These are phyloP conservation scores for Mimosa pudica DNA, from an alignment of 306 rosid genomes.

Conservation along the genomic window DNA sequence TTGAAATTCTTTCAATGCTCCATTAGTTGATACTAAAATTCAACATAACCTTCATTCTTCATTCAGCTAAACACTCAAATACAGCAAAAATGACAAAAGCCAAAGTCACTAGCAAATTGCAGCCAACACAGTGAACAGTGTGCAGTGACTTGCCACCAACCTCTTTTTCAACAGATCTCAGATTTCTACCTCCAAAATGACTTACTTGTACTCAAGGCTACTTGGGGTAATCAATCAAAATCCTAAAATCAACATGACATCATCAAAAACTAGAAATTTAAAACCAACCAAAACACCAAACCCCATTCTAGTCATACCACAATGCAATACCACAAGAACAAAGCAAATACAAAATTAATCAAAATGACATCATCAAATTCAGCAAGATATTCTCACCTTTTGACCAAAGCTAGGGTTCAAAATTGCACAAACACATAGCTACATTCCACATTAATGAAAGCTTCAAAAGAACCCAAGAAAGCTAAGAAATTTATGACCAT, in stretches of 20 bases:
- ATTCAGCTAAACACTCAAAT: constrained; percentile 34
- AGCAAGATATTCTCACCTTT: constrained; percentile 45
- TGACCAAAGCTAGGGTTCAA: constrained; percentile 58
- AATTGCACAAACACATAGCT: constrained; percentile 17
- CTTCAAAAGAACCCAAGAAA: constrained; percentile 42
- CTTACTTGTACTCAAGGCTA: constrained; percentile 16
- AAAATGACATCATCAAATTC: constrained; percentile 28
- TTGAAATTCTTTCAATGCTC: constrained; percentile 34
- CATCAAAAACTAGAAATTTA: constrained; percentile 35
- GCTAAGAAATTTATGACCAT: constrained; percentile 56
- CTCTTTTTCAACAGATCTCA: constrained; percentile 57
- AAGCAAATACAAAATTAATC: constrained; percentile 29
- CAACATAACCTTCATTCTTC: constrained; percentile 33
- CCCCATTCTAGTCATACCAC: constrained; percentile 36
- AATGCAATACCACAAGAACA: constrained; percentile 29
- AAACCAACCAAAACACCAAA: constrained; percentile 40
- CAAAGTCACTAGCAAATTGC: constrained; percentile 19
- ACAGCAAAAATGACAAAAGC: constrained; percentile 25
- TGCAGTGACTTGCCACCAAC: constrained; percentile 37
- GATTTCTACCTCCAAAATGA: constrained; percentile 40
- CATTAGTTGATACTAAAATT: constrained; percentile 35
- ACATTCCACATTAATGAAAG: constrained; percentile 15
- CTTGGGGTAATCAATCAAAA: constrained; percentile 30
- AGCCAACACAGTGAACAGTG: constrained; percentile 28
- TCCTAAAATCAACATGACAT: constrained; percentile 18